These are phyloP conservation scores for Blumeria hordei DNA, from an alignment of 2,329 filamentous ascomycete species.

Conservation along the genomic window DNA sequence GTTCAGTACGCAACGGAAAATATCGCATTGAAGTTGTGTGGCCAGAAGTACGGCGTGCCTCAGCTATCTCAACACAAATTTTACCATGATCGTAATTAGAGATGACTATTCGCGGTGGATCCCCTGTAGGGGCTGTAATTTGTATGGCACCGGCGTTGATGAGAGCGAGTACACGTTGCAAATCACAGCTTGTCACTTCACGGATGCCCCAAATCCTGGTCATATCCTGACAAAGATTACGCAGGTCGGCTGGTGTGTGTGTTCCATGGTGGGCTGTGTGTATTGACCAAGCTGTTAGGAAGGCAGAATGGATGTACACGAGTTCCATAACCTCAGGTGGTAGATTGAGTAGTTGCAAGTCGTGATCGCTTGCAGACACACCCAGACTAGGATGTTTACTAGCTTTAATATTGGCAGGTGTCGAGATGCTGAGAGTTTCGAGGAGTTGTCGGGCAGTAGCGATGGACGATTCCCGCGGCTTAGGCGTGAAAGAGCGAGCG, in stretches of 20 bases:
- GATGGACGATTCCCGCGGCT: too few species aligned
- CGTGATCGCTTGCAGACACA: too few species aligned
- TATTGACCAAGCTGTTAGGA: conserved; percentile 42
- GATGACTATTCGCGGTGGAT: conserved; percentile 17
- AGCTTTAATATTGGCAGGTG: too few species aligned
- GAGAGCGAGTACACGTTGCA: conserved; percentile 43
- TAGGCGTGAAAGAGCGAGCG: too few species aligned
- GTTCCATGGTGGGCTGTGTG: conserved; percentile 46
- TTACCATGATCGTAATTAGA: conserved; percentile 28
- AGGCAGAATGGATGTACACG: conserved; percentile 37
- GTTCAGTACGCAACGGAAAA: conserved; percentile 22
- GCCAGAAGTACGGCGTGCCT: conserved; percentile 4
- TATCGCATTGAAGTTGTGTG: conserved; percentile 11
- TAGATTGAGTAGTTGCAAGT: conserved; percentile 10
- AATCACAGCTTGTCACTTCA: conserved; percentile 36
- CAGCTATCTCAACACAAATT: conserved; percentile 31
- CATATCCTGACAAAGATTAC: conserved; percentile 33
- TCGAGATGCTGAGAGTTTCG: too few species aligned
- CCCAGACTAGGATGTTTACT: too few species aligned
- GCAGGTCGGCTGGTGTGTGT: conserved; percentile 36
- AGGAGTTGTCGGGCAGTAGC: too few species aligned
- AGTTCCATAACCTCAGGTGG: conserved; percentile 32
- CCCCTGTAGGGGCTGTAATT: conserved; percentile 17
- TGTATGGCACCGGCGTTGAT: conserved; percentile 16
- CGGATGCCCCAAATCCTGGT: conserved; percentile 51